Evolutionary conservation across 2,329 filamentous ascomycete genomes (phyloP).

Genomic region (Arthroderma sp.): DNA sequence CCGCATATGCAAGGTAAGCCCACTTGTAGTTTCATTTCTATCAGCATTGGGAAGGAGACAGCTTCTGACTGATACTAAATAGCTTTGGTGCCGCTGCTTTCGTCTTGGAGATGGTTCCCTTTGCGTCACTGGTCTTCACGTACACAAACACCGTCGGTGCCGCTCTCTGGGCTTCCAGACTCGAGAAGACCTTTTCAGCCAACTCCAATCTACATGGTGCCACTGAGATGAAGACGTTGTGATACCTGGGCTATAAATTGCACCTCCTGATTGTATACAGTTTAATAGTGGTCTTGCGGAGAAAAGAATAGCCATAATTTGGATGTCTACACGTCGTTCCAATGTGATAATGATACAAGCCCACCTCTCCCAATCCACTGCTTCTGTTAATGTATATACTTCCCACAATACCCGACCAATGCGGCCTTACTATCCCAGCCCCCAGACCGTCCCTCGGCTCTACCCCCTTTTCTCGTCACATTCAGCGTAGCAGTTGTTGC

Average conservation of each 20-base stretch:
- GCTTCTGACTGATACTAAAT: conserved; percentile 1
- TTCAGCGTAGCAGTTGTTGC: conserved; percentile 18
- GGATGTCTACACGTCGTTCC: background rate
- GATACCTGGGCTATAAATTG: background rate
- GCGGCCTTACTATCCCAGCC: background rate
- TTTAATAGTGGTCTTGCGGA: no score
- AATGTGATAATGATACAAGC: background rate
- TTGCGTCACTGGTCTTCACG: conserved; percentile 69
- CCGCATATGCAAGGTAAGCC: conserved; percentile 68
- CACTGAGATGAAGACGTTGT: conserved; percentile 1
- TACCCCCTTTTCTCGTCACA: background rate
- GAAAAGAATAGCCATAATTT: background rate
- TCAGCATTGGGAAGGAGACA: background rate
- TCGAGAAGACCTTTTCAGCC: conserved; percentile 43
- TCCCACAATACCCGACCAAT: background rate
- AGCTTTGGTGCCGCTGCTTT: conserved; percentile 64
- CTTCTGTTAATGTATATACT: background rate
- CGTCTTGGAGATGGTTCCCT: conserved; percentile 70
- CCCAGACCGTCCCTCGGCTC: background rate
- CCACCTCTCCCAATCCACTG: background rate
- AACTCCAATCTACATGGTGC: conserved; percentile 13
- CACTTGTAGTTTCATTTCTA: conserved; percentile 7
- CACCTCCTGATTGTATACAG: background rate
- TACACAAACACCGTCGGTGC: conserved; percentile 90
- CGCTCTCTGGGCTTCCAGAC: conserved; percentile 85